These are phyloP conservation scores for Pichia cactophila DNA, from an alignment of 1,139 yeast species.

Conservation along the genomic window DNA sequence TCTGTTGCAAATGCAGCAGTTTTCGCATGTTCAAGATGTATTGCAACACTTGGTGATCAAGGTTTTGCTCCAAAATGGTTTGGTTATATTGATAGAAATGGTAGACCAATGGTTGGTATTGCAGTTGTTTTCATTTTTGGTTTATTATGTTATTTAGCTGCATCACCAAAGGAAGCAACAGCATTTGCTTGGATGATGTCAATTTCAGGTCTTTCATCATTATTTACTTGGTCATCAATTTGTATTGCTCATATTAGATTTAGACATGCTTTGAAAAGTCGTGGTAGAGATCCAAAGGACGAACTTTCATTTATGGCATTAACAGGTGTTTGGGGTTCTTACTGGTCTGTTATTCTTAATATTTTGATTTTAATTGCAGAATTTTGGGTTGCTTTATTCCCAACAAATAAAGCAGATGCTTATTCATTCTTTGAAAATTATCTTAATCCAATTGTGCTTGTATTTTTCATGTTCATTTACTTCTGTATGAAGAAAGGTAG, in stretches of 20 bases:
- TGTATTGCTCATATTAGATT: conserved; percentile 67
- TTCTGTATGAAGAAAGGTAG: conserved; percentile 26
- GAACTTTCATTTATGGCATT: conserved; percentile 63
- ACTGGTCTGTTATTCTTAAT: conserved; percentile 51
- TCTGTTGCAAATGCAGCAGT: conserved; percentile 69
- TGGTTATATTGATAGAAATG: conserved; percentile 61
- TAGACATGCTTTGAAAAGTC: conserved; percentile 58
- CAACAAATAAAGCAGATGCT: conserved; percentile 29
- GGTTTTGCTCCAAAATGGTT: conserved; percentile 69
- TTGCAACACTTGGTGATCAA: conserved; percentile 70
- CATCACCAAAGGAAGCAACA: conserved; percentile 48
- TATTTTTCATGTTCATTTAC: conserved; percentile 30
- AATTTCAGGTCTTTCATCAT: conserved; percentile 68
- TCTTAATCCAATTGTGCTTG: conserved; percentile 42
- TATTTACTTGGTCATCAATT: conserved; percentile 76
- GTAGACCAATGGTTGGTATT: conserved; percentile 64
- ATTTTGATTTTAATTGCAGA: conserved; percentile 60
- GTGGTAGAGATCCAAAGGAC: conserved; percentile 45
- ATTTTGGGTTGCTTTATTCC: conserved; percentile 39
- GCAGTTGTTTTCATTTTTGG: conserved; percentile 49
- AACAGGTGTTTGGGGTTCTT: conserved; percentile 63
- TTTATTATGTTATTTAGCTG: conserved; percentile 63
- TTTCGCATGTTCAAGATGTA: conserved; percentile 68
- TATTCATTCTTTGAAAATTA: conserved; percentile 40
- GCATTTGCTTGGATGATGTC: conserved; percentile 78